phyloP scores from a whole-genome alignment of 2,329 filamentous ascomycete species.

The Rugonectria rugulosa region DNA sequence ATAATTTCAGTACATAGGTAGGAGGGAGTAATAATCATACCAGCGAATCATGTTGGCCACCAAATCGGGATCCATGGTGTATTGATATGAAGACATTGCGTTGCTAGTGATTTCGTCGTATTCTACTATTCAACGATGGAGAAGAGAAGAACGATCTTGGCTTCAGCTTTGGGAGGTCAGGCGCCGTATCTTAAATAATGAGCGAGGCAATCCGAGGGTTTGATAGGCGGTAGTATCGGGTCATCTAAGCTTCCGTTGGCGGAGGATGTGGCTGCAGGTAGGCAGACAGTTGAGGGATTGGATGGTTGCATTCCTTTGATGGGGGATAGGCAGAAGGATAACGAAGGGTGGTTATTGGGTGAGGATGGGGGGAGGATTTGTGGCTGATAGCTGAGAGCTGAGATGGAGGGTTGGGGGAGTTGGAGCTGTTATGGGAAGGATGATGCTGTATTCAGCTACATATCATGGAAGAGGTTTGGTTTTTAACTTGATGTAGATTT shows the following conservation, averaged over 20 bases:
- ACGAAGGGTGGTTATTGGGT: conserved; percentile 38
- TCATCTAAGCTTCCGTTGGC: not conserved
- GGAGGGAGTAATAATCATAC: conserved; percentile 31
- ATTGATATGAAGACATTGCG: not conserved
- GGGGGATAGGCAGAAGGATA: conserved; percentile 43
- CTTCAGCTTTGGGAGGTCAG: not conserved
- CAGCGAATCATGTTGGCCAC: conserved; percentile 47
- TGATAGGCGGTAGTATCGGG: no score
- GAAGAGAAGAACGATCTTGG: not conserved
- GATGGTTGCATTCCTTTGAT: not conserved
- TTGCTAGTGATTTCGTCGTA: not conserved
- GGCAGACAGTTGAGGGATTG: conserved; percentile 2
- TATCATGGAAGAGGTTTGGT: not conserved
- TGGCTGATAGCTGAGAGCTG: conserved; percentile 1
- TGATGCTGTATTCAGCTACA: no score
- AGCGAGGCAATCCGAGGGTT: no score
- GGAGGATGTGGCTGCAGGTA: conserved; percentile 2
- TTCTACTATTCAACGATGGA: no score
- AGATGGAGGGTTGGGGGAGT: not conserved
- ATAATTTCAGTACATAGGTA: not conserved
- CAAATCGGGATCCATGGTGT: conserved; percentile 42
- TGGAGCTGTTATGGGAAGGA: not conserved
- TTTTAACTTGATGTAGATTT: no score
- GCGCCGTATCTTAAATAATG: no score
- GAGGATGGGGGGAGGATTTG: not conserved